Evolutionary conservation across 768 basidiomycete species (phyloP).

Genomic region (Lactarius quietus): DNA sequence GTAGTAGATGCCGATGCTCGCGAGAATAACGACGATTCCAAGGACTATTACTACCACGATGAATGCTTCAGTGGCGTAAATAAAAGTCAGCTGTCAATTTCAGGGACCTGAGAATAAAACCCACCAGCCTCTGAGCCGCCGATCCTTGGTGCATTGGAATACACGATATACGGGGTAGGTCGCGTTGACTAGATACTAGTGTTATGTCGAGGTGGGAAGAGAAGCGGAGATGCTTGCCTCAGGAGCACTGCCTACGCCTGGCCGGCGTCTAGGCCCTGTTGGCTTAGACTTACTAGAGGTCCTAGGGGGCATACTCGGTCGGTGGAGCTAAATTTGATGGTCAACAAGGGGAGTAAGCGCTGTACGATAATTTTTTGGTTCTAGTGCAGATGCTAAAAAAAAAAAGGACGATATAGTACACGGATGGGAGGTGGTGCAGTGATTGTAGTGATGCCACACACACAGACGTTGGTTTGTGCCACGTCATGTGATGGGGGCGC

Average conservation of each 20-base stretch:
- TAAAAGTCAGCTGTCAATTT: neutral
- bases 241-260: neutral
- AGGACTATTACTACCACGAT: conserved; percentile 57
- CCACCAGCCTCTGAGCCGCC: conserved; percentile 25
- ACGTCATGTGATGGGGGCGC: neutral
- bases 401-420: neutral
- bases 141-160: conserved; percentile 15
- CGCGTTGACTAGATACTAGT: conserved; percentile 1
- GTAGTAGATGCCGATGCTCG: conserved; percentile 51
- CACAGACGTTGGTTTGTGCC: neutral
- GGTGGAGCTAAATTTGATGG: neutral
- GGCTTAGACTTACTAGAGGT: neutral
- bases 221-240: conserved; percentile 5
- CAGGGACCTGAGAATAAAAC: neutral
- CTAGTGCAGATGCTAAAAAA: neutral
- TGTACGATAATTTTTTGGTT: neutral
- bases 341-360: neutral
- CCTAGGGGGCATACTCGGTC: neutral
- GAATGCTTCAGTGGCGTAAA: conserved; percentile 36
- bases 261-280: neutral
- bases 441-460: neutral
- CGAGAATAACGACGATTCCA: conserved; percentile 48
- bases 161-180: neutral
- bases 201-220: neutral
- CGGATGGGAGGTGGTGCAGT: neutral